phyloP scores from a whole-genome alignment of 202 grass and related monocot genomes.

The Elaeis oleifera region DNA sequence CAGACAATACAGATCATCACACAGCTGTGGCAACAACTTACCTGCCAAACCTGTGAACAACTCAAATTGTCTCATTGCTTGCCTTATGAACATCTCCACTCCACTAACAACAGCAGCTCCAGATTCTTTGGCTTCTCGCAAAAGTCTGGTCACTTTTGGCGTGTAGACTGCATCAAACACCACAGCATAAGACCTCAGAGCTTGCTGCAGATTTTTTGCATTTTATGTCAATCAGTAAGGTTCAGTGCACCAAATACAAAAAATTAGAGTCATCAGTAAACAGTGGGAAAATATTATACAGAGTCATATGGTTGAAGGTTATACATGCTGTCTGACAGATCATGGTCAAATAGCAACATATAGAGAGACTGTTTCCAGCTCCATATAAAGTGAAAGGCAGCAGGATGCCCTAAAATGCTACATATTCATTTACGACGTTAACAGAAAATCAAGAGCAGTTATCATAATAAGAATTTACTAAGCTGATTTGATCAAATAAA shows the following conservation, averaged over 20 bases:
- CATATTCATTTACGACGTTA: too few species aligned
- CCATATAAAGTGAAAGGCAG: too few species aligned
- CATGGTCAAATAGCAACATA: too few species aligned
- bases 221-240: constrained; percentile 14
- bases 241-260: neutral
- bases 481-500: too few species aligned
- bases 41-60: constrained; percentile 70
- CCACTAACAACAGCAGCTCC: constrained; percentile 77
- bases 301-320: too few species aligned
- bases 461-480: too few species aligned
- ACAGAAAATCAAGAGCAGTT: too few species aligned
- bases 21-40: constrained; percentile 30
- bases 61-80: constrained; percentile 89
- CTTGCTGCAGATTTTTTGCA: constrained; percentile 31
- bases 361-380: too few species aligned
- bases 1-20: neutral
- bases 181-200: constrained; percentile 59
- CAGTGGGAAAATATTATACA: too few species aligned
- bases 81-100: constrained; percentile 91
- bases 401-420: too few species aligned
- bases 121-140: constrained; percentile 74
- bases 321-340: too few species aligned
- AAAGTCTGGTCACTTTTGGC: constrained; percentile 77
- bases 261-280: constrained; percentile 6
- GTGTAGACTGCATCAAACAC: constrained; percentile 94